Conservation (phyloP, 441 rosid genomes). For the Breynia disticha region DNA sequence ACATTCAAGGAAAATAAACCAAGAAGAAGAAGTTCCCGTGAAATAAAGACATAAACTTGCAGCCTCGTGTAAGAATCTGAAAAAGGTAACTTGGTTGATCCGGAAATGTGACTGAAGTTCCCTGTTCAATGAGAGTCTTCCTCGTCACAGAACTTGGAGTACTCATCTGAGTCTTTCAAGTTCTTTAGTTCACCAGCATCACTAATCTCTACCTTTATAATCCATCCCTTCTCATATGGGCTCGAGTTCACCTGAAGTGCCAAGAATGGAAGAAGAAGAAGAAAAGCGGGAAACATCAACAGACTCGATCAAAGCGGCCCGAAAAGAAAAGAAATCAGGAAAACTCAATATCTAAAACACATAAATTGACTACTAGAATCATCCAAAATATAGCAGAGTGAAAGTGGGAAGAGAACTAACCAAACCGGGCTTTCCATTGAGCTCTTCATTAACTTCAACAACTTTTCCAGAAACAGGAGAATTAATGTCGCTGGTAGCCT, state of each 20-base stretch:
- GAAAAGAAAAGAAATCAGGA: no score
- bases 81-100: background rate
- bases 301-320: background rate
- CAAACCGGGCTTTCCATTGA: constrained; percentile 54
- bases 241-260: constrained; percentile 65
- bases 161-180: constrained; percentile 64
- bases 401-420: constrained; percentile 35
- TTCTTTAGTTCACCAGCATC: constrained; percentile 45
- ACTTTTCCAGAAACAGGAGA: constrained; percentile 88
- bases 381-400: background rate
- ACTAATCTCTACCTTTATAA: constrained; percentile 59
- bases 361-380: background rate
- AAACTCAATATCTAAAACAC: no score
- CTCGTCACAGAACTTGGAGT: constrained; percentile 80
- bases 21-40: background rate
- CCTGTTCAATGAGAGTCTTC: constrained; percentile 78
- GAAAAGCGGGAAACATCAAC: background rate
- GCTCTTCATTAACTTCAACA: constrained; percentile 57
- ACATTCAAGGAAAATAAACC: background rate
- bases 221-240: constrained; percentile 86
- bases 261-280: background rate
- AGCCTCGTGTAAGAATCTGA: background rate
- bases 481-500: constrained; percentile 85
- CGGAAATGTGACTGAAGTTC: no score
- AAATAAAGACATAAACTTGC: background rate